Evolutionary conservation across 2,329 filamentous ascomycete genomes (phyloP), one percentile per base, ranked within the genome.

Genomic region (Colletotrichum horii): DNA sequence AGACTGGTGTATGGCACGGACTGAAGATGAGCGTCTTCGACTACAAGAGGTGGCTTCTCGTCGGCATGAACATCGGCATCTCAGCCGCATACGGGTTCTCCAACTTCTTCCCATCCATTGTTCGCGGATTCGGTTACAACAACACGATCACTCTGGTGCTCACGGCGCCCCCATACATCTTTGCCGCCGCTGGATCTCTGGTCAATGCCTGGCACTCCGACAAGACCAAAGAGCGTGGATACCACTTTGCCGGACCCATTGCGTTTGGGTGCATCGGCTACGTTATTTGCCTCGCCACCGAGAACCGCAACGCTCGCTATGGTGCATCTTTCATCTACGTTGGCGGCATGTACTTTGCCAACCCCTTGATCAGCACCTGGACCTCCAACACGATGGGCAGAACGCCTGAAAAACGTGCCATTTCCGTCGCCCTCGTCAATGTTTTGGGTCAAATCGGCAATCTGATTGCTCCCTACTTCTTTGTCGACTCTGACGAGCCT

Each of bases 401-500:
- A 15, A 81, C 80, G 1, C 78, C 79, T 0, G 80, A 81, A 68
- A 81, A 81, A 71, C 58, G 79, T 6, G 80, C 80, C 2, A 76
- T 77, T 3, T 80, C 79, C 1, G 80, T 79, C 3, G 79, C 79
- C 0, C 56, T 76, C 8, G 75, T 76, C 66, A 76, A 76, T 9
- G 74, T 76, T 8, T 55, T 76, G 6, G 75, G 75, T 4, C 75
- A 76, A 58, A 69, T 76, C 64, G 36, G 81, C 1, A 82, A 81
- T 52, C 75, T 82, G 19, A 79, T 79, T 58, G 79, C 79, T 2
- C 80, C 80, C 0, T 81, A 81, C 58, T 82, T 81, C 71, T 82
- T 82, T 43, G 76, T 75, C 2, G 38, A 76, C 3, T 70, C 56
- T 7, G 79, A 81, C 24, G 78, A 78, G 2, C 80, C 80, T 1